phyloP scores from a whole-genome alignment of 176 grass and related monocot species.

The Carex littledalei region DNA sequence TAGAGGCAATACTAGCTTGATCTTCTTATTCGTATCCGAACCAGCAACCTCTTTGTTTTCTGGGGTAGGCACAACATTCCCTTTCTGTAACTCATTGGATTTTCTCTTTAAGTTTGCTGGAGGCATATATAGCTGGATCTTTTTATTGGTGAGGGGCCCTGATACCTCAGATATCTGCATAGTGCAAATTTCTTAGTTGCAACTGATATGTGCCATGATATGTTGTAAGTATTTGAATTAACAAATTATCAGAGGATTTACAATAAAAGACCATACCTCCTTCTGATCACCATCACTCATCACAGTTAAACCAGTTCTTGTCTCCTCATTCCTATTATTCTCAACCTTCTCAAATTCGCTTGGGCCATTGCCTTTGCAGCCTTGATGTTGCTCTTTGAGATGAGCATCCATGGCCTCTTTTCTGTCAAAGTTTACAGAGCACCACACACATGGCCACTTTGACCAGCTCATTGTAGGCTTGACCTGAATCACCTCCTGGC shows the following conservation, averaged over 20 bases:
- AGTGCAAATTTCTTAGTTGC: not conserved
- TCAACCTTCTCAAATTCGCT: not conserved
- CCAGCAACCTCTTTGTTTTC: not conserved
- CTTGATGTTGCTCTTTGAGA: not conserved
- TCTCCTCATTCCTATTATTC: not conserved
- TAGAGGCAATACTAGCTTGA: not conserved
- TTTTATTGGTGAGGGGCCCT: not conserved
- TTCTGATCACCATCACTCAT: not conserved
- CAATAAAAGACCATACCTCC: not conserved
- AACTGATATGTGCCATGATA: not conserved
- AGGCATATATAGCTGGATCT: not conserved
- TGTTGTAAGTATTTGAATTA: not conserved
- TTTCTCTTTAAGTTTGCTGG: not conserved
- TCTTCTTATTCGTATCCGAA: not conserved
- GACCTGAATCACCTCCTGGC: not conserved
- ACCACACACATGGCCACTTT: not conserved
- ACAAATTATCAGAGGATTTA: not conserved
- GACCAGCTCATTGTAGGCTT: not conserved
- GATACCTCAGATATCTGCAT: not conserved
- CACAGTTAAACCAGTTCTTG: not conserved
- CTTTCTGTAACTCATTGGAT: not conserved
- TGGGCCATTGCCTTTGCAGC: not conserved
- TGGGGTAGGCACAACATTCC: not conserved
- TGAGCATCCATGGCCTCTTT: not conserved
- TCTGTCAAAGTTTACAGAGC: not conserved